Evolutionary conservation across 805 yeast genomes (phyloP), one percentile per base, ranked within the genome.

Genomic region (Candida fluviatilis): DNA sequence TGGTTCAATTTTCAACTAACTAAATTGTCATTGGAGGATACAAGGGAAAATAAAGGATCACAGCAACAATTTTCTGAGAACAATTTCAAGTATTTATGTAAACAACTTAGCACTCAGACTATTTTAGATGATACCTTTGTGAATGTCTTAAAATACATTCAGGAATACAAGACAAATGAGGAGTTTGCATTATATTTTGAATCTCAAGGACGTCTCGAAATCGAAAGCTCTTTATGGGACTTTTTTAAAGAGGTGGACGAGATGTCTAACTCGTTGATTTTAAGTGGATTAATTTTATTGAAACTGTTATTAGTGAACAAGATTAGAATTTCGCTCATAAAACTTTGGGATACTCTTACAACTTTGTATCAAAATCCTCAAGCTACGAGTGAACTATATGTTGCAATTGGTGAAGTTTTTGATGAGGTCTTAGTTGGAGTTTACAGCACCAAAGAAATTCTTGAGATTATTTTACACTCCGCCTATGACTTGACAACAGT

Each of bases 1-100:
- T 68, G 75, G 66, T 62, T 64, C 46, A 66, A 57, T 51, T 65
- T 54, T 42, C 70, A 57, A 52, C 49, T 57, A 18, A 64, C 64
- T 5, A 60, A 42, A 17, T 40, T 39, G 13, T 29, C 48, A 15
- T 43, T 38, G 10, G 35, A 18, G 14, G 37, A 31, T n/a, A 37
- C 17, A 13, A 29, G 18, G 18, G 35, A 36, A n/a, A 31, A 26
- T n/a, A 27, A 26, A 14, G 43, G 38, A 8, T 29, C 37, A 5
- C 11, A 5, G 6, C 29, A 10, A 12, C 50, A 47, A 4, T 31
- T 35, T 5, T 41, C 51, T 4, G 41, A 48, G 18, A 51, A 49
- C 10, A 46, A 46, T 15, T 61, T 54, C 34, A 40, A 39, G 18
- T 18, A 18, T 21, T 16, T 44, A 15, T 45, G 48, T 23, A 24